phyloP scores from a whole-genome alignment of 495 filamentous ascomycete species.

The Daldinia decipiens region DNA sequence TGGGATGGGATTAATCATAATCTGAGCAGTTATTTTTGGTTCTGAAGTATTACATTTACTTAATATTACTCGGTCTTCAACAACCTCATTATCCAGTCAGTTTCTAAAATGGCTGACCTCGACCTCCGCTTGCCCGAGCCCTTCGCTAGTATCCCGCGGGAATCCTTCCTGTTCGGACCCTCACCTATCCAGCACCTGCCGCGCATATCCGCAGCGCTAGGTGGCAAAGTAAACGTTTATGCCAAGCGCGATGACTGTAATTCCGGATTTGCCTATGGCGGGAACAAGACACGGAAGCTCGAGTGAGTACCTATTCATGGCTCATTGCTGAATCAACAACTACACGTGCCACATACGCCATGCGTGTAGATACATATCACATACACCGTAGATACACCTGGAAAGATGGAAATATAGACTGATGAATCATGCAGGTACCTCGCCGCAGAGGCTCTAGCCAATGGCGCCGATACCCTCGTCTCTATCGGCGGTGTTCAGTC shows the following conservation, averaged over 20 bases:
- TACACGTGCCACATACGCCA: background rate
- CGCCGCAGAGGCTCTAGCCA: conserved; percentile 64
- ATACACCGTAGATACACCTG: background rate
- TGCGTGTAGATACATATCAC: background rate
- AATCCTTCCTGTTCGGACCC: conserved; percentile 64
- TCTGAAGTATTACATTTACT: background rate
- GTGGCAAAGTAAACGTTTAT: conserved; percentile 64
- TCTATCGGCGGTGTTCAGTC: conserved; percentile 72
- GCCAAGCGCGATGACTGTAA: conserved; percentile 73
- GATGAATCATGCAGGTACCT: conserved; percentile 54
- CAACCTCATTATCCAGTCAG: background rate
- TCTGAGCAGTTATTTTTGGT: background rate
- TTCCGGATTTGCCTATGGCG: conserved; percentile 69
- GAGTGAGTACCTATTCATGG: conserved; percentile 59
- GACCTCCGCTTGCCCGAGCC: conserved; percentile 61
- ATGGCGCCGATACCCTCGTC: conserved; percentile 66
- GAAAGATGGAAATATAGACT: background rate
- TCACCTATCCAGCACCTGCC: conserved; percentile 70
- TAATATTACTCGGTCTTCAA: background rate
- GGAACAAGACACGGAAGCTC: conserved; percentile 74
- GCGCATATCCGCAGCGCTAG: conserved; percentile 66
- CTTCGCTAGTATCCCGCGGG: conserved; percentile 66
- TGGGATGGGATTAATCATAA: background rate
- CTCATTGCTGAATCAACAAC: background rate
- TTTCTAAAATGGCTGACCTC: conserved; percentile 39